These are phyloP conservation scores for Casuarina equisetifolia DNA, from an alignment of 306 rosid genomes.

Conservation along the genomic window DNA sequence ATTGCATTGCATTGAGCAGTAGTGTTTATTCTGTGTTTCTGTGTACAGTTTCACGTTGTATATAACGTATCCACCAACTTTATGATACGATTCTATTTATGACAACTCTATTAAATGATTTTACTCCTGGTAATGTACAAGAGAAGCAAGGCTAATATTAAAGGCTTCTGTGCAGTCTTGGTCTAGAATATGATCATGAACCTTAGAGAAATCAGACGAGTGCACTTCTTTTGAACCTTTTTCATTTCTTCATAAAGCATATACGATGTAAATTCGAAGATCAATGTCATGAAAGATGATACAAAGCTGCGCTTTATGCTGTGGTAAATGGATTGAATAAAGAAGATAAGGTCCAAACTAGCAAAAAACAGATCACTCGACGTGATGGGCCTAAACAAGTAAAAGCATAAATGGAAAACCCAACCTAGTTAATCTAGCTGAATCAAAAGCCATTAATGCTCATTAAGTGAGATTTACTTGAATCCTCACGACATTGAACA, in stretches of 20 bases:
- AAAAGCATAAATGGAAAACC: too few species aligned
- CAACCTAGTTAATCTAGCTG: too few species aligned
- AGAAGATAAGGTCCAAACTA: too few species aligned
- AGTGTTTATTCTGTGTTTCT: neutral
- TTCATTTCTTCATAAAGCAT: neutral
- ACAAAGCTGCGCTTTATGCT: neutral
- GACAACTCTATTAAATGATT: too few species aligned
- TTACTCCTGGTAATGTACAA: neutral
- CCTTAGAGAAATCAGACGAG: neutral
- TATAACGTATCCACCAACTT: constrained; percentile 18
- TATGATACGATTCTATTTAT: neutral
- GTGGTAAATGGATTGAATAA: too few species aligned
- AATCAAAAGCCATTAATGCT: too few species aligned
- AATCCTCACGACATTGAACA: too few species aligned
- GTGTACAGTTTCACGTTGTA: constrained; percentile 24
- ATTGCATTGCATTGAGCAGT: constrained; percentile 1
- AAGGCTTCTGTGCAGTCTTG: neutral
- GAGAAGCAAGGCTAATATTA: neutral
- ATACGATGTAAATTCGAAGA: neutral
- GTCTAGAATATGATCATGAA: neutral
- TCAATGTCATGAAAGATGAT: neutral
- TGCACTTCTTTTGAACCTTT: neutral
- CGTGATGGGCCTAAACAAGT: too few species aligned
- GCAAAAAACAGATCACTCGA: too few species aligned
- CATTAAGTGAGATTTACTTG: too few species aligned